phyloP scores from a whole-genome alignment of 2,329 filamentous ascomycete species.

The Aspergillus tubingensis region DNA sequence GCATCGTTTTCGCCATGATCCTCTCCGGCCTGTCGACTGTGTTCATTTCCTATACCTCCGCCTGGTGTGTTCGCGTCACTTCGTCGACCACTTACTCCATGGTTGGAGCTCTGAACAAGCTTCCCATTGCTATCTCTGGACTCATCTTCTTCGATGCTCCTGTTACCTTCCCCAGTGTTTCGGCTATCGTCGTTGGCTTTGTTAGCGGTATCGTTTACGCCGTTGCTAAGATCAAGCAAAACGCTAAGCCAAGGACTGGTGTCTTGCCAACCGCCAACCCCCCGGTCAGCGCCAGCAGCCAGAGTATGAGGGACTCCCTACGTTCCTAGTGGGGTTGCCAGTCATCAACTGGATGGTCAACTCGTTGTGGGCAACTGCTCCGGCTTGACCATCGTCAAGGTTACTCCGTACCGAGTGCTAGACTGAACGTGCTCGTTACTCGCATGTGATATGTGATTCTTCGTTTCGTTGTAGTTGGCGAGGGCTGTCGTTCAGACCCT shows the following conservation, averaged over 20 bases:
- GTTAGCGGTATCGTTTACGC: conserved; percentile 90
- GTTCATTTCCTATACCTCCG: conserved; percentile 99
- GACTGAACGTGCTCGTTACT: conserved; percentile 12
- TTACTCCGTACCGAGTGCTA: not conserved
- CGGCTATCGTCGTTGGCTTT: conserved; percentile 88
- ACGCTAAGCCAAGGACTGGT: conserved; percentile 64
- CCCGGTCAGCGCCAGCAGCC: conserved; percentile 83
- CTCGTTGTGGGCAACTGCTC: not conserved
- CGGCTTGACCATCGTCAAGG: not conserved
- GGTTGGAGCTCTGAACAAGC: conserved; percentile 97
- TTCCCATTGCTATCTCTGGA: conserved; percentile 89
- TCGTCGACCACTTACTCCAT: conserved; percentile 98
- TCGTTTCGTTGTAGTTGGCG: conserved; percentile 28
- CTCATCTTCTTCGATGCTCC: conserved; percentile 94
- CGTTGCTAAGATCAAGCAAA: conserved; percentile 81
- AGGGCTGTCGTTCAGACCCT: conserved; percentile 9
- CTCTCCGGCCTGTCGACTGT: conserved; percentile 91
- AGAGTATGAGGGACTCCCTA: conserved; percentile 83
- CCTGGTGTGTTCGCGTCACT: conserved; percentile 97
- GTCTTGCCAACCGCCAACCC: conserved; percentile 68
- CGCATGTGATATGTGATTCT: conserved; percentile 33
- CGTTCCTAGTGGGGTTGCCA: conserved; percentile 57
- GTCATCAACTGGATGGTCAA: not conserved
- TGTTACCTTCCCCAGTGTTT: conserved; percentile 86
- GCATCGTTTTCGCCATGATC: conserved; percentile 82